Evolutionary conservation across 2,329 filamentous ascomycete genomes (phyloP).

Genomic region (Didymella sp.): DNA sequence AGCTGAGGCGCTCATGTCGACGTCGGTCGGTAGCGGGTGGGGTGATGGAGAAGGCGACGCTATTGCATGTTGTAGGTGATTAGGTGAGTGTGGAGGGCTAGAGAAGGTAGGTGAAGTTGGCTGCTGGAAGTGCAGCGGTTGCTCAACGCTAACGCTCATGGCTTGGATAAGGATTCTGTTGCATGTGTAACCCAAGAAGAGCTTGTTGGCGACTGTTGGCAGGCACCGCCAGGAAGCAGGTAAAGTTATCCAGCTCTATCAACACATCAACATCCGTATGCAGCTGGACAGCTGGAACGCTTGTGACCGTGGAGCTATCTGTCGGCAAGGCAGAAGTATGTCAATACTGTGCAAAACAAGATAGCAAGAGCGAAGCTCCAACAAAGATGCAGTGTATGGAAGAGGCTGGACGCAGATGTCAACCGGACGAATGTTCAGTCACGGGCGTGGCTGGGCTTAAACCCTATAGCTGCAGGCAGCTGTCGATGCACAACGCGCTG

Average conservation of each 20-base stretch:
- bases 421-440: conserved; percentile 7
- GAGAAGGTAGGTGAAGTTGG: conserved; percentile 45
- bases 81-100: conserved; percentile 42
- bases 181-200: conserved; percentile 17
- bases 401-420: not conserved
- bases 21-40: conserved; percentile 34
- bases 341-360: not conserved
- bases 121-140: conserved; percentile 49
- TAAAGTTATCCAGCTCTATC: not conserved
- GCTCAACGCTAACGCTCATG: conserved; percentile 52
- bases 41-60: conserved; percentile 38
- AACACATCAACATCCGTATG: not conserved
- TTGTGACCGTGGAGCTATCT: conserved; percentile 3
- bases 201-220: not conserved
- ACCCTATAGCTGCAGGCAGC: conserved; percentile 33
- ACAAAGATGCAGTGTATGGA: not conserved
- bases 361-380: not conserved
- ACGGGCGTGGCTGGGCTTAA: conserved; percentile 34
- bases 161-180: conserved; percentile 19
- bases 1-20: conserved; percentile 46
- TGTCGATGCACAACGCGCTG: conserved; percentile 21
- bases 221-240: not conserved
- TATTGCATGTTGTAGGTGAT: conserved; percentile 36
- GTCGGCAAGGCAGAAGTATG: conserved; percentile 1
- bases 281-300: conserved; percentile 1